Conservation (phyloP, 1,284 basidiomycete genomes). For the Sanguinoderma infundibulare region DNA sequence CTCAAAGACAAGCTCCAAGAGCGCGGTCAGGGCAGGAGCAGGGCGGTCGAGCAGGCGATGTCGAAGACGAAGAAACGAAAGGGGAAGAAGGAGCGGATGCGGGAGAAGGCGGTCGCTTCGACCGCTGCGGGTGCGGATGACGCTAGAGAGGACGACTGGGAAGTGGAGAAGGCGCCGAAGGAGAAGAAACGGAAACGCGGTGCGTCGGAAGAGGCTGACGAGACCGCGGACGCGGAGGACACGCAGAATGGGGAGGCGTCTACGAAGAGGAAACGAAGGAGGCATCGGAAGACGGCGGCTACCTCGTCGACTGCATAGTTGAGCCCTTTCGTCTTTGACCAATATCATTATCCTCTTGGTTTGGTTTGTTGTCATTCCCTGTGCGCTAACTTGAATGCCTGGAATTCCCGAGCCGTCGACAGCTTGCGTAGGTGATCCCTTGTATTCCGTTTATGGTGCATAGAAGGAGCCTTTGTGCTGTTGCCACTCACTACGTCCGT, state of each 20-base stretch:
- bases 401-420: not conserved
- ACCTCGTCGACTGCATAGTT: conserved; percentile 11
- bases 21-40: conserved; percentile 18
- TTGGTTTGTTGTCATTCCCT: not conserved
- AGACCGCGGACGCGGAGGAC: not conserved
- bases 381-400: not conserved
- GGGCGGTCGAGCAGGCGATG: conserved; percentile 14
- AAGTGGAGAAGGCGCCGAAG: conserved; percentile 1
- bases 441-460: not conserved
- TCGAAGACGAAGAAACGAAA: conserved; percentile 63
- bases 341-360: not conserved
- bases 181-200: conserved; percentile 12
- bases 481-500: not conserved
- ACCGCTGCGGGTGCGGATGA: conserved; percentile 31
- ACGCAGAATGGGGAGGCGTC: conserved; percentile 7
- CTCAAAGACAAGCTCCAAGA: conserved; percentile 44
- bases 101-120: conserved; percentile 41
- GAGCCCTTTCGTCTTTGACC: not conserved
- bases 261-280: conserved; percentile 21
- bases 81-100: conserved; percentile 78
- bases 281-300: conserved; percentile 20
- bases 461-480: not conserved
- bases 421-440: no score
- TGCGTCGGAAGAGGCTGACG: conserved; percentile 8
- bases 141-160: conserved; percentile 24